A percentile compares a stretch with the other conserved stretches of the same genome.
These are phyloP conservation scores for Diplogelasinospora grovesii DNA, from an alignment of 495 filamentous ascomycete genomes.

Conservation along the genomic window DNA sequence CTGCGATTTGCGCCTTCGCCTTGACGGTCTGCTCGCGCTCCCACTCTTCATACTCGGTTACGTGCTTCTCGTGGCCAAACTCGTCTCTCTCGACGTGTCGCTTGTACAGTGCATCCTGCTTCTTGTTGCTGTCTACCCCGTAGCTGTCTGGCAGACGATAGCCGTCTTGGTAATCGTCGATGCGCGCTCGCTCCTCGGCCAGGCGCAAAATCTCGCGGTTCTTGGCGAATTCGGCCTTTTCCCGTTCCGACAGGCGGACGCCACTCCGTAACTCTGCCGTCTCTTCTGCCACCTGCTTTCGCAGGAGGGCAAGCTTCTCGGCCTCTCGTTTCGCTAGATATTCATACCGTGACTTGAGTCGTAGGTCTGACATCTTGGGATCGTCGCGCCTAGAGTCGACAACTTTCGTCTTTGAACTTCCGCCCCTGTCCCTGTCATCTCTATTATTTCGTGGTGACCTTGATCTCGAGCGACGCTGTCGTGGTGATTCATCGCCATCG, in stretches of 20 bases:
- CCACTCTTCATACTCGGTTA: slow-evolving; percentile 96
- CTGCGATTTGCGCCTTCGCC: slow-evolving; percentile 78
- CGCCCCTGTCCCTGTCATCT: slow-evolving; percentile 1
- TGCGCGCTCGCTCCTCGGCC: slow-evolving; percentile 78
- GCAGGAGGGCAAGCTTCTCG: slow-evolving; percentile 73
- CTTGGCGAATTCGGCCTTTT: slow-evolving; percentile 86
- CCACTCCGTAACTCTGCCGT: slow-evolving; percentile 74
- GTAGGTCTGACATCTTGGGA: slow-evolving; percentile 62
- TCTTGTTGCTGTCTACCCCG: slow-evolving; percentile 83
- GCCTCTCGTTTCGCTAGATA: slow-evolving; percentile 90
- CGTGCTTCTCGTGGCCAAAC: slow-evolving; percentile 77
- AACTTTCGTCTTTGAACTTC: slow-evolving; percentile 2
- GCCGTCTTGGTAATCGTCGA: slow-evolving; percentile 89
- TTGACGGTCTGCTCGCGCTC: slow-evolving; percentile 86
- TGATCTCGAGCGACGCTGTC: slow-evolving; percentile 22
- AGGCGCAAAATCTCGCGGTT: slow-evolving; percentile 82
- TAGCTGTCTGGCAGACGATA: slow-evolving; percentile 94
- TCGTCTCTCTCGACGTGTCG: slow-evolving; percentile 88
- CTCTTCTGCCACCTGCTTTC: slow-evolving; percentile 91
- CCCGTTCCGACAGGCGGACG: slow-evolving; percentile 62
- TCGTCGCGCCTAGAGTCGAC: slow-evolving; percentile 18
- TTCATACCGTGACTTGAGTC: slow-evolving; percentile 79
- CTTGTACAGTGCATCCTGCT: slow-evolving; percentile 84
- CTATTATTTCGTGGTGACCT: slow-evolving; percentile 13
- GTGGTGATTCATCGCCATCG: slow-evolving; percentile 19